These are phyloP conservation scores for button mushroom (Agaricus bisporus) DNA, from an alignment of 768 basidiomycete genomes.

Conservation along the genomic window DNA sequence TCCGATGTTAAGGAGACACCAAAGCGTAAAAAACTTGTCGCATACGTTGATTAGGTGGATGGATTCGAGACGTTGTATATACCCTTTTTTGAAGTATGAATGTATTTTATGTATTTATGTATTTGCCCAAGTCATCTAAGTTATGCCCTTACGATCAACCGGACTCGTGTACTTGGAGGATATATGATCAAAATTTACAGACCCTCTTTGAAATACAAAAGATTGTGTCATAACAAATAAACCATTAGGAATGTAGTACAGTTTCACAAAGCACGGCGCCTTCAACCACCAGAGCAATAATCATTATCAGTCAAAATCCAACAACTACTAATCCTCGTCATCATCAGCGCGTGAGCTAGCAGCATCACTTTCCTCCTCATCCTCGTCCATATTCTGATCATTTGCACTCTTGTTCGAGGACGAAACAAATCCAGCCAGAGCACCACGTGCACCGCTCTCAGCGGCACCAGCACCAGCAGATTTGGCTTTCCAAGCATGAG, in stretches of 20 bases:
- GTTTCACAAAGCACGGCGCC: too few relatives aligned
- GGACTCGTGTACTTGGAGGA: too few relatives aligned
- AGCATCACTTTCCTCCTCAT: constrained; percentile 40
- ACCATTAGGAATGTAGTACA: too few relatives aligned
- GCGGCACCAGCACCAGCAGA: constrained; percentile 23
- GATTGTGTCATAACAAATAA: too few relatives aligned
- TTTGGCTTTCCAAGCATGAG: constrained; percentile 74
- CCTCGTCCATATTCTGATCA: neutral
- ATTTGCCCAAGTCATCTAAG: neutral
- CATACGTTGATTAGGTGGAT: too few relatives aligned
- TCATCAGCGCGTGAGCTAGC: constrained; percentile 43
- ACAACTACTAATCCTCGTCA: constrained; percentile 14
- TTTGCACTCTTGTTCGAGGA: constrained; percentile 16
- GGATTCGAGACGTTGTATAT: neutral
- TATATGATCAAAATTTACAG: too few relatives aligned
- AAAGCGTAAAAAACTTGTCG: too few relatives aligned
- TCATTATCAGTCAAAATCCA: neutral
- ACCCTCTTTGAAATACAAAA: too few relatives aligned
- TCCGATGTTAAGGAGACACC: neutral
- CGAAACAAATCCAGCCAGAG: constrained; percentile 45
- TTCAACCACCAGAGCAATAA: neutral
- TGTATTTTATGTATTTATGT: too few relatives aligned
- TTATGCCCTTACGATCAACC: too few relatives aligned
- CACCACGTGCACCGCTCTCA: constrained; percentile 21
- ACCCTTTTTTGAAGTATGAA: too few relatives aligned